These are phyloP conservation scores for Thalia dealbata DNA, from an alignment of 176 grass and related monocot species.

Conservation along the genomic window DNA sequence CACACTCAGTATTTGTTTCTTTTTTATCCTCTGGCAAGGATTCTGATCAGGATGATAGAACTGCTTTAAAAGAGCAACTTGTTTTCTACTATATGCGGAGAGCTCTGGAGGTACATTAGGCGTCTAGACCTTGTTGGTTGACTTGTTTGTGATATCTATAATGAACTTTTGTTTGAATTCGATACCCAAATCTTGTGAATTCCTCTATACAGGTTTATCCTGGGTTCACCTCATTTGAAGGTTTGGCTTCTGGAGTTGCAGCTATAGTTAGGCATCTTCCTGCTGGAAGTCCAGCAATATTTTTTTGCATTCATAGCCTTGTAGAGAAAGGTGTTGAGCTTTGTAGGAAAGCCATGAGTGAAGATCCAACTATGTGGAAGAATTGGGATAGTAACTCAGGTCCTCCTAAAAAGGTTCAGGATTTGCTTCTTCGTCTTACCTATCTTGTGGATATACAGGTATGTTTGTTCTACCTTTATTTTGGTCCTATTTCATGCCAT, in stretches of 20 bases:
- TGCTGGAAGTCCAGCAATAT: slow-evolving; percentile 56
- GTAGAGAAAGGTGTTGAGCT: slow-evolving; percentile 49
- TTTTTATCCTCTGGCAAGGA: slow-evolving; percentile 64
- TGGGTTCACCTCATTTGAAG: slow-evolving; percentile 60
- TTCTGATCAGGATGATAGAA: slow-evolving; percentile 40
- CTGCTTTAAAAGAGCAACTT: slow-evolving; percentile 71
- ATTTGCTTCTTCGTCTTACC: slow-evolving; percentile 65
- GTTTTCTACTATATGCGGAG: slow-evolving; percentile 64
- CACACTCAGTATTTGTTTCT: slow-evolving; percentile 80
- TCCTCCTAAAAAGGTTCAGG: slow-evolving; percentile 66
- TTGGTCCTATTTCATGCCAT: background rate
- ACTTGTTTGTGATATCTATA: slow-evolving; percentile 3
- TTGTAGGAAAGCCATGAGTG: slow-evolving; percentile 28
- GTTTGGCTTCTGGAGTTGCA: slow-evolving; percentile 71
- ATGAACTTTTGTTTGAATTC: slow-evolving; percentile 1
- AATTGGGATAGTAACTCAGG: slow-evolving; percentile 88
- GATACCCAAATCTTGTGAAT: background rate
- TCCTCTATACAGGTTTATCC: slow-evolving; percentile 54
- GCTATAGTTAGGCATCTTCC: slow-evolving; percentile 62
- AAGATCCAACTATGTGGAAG: slow-evolving; percentile 60
- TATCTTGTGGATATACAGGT: slow-evolving; percentile 97
- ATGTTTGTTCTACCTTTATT: background rate
- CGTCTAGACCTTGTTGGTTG: background rate
- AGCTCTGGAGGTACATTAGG: slow-evolving; percentile 51
- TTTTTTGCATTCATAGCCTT: slow-evolving; percentile 74